Conservation (phyloP, 129 eudicot species). For the Erigeron canadensis region DNA sequence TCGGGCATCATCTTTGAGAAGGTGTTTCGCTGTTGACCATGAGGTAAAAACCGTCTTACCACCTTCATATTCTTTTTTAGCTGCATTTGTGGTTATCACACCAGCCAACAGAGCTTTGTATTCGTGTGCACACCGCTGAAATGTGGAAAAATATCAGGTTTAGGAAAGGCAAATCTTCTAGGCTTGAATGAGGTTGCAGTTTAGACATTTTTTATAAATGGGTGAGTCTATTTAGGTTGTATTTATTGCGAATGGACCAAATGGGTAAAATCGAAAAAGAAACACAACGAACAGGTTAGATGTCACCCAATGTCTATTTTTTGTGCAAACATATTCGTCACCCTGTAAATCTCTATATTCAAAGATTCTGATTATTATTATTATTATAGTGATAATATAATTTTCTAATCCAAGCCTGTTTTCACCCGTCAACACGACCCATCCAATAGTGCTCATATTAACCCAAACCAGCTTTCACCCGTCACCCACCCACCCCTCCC, state of each 20-base stretch:
- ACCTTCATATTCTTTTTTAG: constrained; percentile 60
- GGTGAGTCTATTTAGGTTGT: neutral
- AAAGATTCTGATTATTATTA: neutral
- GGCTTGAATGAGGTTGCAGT: neutral
- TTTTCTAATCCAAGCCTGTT: neutral
- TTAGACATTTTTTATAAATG: neutral
- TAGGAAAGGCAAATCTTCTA: neutral
- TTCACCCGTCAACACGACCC: neutral
- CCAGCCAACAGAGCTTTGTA: constrained; percentile 61
- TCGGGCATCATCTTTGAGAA: constrained; percentile 64
- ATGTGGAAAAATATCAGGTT: neutral
- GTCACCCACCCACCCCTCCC: no score
- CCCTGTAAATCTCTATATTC: neutral
- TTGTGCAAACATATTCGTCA: neutral
- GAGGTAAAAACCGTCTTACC: constrained; percentile 79
- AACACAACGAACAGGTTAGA: neutral
- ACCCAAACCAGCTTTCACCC: no score
- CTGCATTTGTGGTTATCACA: constrained; percentile 68
- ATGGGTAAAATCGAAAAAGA: neutral
- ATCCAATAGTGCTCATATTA: no score
- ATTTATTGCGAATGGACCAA: neutral
- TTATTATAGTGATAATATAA: neutral
- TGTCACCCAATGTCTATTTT: neutral
- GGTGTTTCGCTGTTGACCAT: constrained; percentile 89
- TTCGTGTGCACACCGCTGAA: constrained; percentile 67